A percentile compares a stretch with the other conserved stretches of the same genome.
Evolutionary conservation across 768 basidiomycete genomes (phyloP).

Genomic region (Amyloporia xantha): DNA sequence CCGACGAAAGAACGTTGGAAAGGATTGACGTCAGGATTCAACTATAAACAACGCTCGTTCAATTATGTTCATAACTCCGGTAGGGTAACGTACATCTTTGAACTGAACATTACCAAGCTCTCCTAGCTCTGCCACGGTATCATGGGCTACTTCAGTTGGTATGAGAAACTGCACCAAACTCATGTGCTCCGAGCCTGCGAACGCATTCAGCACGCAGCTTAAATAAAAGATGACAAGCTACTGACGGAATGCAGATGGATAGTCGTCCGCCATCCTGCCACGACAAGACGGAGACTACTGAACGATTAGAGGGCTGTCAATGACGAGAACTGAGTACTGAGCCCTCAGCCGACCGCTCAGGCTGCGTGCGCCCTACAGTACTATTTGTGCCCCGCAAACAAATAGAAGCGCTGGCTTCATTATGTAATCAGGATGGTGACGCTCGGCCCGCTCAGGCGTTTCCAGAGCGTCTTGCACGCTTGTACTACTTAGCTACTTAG

Average conservation of each 20-base stretch:
- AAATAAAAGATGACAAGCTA: slow-evolving; percentile 11
- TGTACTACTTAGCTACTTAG: no score
- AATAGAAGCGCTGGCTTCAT: no score
- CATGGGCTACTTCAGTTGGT: slow-evolving; percentile 95
- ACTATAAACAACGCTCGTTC: slow-evolving; percentile 35
- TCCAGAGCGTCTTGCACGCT: no score
- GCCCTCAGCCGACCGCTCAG: no score
- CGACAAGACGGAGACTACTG: no score
- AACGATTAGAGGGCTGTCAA: no score
- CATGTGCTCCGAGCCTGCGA: slow-evolving; percentile 93
- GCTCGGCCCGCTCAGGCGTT: no score
- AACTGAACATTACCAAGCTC: slow-evolving; percentile 96
- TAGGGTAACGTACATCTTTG: slow-evolving; percentile 87
- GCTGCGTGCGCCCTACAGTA: no score
- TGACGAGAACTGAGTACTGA: not conserved
- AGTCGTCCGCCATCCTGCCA: slow-evolving; percentile 72
- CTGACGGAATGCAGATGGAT: slow-evolving; percentile 81
- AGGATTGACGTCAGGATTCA: slow-evolving; percentile 92
- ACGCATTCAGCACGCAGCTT: slow-evolving; percentile 6
- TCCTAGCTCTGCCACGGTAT: slow-evolving; percentile 91
- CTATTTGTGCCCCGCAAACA: no score
- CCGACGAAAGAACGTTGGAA: slow-evolving; percentile 98
- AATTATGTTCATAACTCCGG: slow-evolving; percentile 5
- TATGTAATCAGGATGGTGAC: no score
- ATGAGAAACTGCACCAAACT: slow-evolving; percentile 96